Evolutionary conservation across 768 basidiomycete species (phyloP).

Genomic region (Suillus ampliporus): DNA sequence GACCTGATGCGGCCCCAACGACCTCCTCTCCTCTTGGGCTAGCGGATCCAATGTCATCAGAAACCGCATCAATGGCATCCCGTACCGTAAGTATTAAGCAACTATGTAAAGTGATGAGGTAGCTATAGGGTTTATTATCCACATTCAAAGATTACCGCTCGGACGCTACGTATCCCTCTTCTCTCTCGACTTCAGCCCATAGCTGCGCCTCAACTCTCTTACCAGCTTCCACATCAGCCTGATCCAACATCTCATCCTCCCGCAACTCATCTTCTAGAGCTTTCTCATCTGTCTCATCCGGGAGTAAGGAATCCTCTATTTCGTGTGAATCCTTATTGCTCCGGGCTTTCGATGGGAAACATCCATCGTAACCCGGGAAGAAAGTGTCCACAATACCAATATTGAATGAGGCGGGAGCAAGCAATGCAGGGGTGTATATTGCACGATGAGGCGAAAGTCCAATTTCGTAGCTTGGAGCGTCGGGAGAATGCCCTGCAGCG

Average conservation of each 20-base stretch:
- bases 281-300: conserved; percentile 43
- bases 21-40: no score
- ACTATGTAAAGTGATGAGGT: not conserved
- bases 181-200: conserved; percentile 45
- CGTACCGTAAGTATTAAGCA: not conserved
- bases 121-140: not conserved
- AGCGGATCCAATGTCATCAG: not conserved
- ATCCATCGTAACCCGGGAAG: conserved; percentile 28
- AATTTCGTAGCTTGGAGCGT: conserved; percentile 11
- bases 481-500: conserved; percentile 12
- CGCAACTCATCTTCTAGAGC: conserved; percentile 44
- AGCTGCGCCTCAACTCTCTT: conserved; percentile 45
- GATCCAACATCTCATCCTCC: conserved; percentile 50
- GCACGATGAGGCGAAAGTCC: conserved; percentile 33
- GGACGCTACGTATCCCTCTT: conserved; percentile 10
- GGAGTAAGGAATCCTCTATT: conserved; percentile 32
- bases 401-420: conserved; percentile 30
- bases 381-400: conserved; percentile 20
- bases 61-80: not conserved
- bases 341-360: conserved; percentile 23
- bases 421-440: conserved; percentile 43
- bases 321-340: conserved; percentile 24
- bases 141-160: not conserved
- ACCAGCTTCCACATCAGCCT: conserved; percentile 39
- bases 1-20: no score